Evolutionary conservation across 169 alveolate species (phyloP).

Genomic region (Eimeria maxima): DNA sequence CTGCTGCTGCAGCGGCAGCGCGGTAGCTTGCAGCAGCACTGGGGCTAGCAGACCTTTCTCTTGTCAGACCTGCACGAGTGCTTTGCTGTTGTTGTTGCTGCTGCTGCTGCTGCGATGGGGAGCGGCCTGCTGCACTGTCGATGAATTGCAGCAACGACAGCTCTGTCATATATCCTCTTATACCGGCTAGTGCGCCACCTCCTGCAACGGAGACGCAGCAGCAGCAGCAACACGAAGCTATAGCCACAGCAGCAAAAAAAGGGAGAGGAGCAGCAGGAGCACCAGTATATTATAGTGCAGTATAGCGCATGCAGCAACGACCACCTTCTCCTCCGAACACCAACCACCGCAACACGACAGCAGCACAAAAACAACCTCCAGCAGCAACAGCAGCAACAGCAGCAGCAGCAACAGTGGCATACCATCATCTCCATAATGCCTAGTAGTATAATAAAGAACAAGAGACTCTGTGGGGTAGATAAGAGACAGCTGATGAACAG

Average conservation of each 20-base stretch:
- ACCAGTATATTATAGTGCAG: not conserved
- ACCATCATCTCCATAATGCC: conserved; percentile 14
- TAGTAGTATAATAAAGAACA: conserved; percentile 56
- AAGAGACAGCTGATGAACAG: conserved; percentile 41
- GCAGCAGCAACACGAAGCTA: too few relatives aligned
- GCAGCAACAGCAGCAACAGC: conserved; percentile 37
- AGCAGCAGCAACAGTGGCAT: too few relatives aligned
- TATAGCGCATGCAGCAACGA: not conserved
- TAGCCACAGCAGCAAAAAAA: too few relatives aligned
- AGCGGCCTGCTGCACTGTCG: conserved; percentile 11
- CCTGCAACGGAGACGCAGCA: conserved; percentile 10
- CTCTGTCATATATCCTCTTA: conserved; percentile 32
- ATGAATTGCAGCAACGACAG: not conserved
- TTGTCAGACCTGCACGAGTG: not conserved
- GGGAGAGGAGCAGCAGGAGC: not conserved
- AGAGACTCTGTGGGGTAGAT: conserved; percentile 37
- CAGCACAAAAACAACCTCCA: not conserved
- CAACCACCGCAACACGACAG: not conserved
- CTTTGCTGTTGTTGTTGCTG: not conserved
- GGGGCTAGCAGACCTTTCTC: not conserved
- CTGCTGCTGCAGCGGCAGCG: not conserved
- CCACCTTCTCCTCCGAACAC: not conserved
- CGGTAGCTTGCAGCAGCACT: not conserved
- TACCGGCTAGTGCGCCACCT: conserved; percentile 63
- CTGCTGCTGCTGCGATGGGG: conserved; percentile 1